Evolutionary conservation across 305 asterid genomes (phyloP), one percentile per base, ranked within the genome.

Genomic region (Fraxinus floribunda): DNA sequence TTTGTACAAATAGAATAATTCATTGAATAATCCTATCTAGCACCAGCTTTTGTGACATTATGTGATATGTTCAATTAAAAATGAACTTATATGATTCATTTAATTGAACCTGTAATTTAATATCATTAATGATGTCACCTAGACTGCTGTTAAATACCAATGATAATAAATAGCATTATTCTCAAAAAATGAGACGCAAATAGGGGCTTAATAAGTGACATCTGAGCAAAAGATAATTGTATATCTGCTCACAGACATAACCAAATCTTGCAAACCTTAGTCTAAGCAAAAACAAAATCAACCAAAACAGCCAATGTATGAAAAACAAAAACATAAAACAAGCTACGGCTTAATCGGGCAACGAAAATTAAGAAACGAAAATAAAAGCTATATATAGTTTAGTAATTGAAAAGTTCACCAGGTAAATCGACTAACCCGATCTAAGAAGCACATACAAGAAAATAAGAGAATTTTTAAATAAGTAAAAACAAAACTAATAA

Each of bases 401-500:
- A 7, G 30, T 62, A 18, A 62, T 62, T 8, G 30, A 62, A 20
- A 18, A 22, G 30, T 22, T 22, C 26, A 62, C 71, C 71, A 62
- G 30, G 10, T 20, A 62, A 62, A 49, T 49, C 60, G 60, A 49
- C 60, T 16, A n/a, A n/a, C 64, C 22, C 9, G 8, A 16, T 52
- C 62, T 16, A 52, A 52, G 22, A 52, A 18, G 30, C 30, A 60
- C 64, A n/a, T 52, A 60, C 39, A 15, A 32, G 35, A 39, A 70
- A 78, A 49, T 22, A 38, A 66, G 73, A 72, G 64, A 72, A 26
- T 44, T 64, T 68, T 79, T 71, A 20, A 41, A 46, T 44, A 66
- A 52, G 64, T 52, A 34, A 34, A 44, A 16, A 52, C 7, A 79
- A 76, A 74, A 49, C 52, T 64, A 60, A 79, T 76, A 78, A 79